Base-by-base conservation (phyloP, 139 green algal species). In the Chlamydomonas eustigma region DNA sequence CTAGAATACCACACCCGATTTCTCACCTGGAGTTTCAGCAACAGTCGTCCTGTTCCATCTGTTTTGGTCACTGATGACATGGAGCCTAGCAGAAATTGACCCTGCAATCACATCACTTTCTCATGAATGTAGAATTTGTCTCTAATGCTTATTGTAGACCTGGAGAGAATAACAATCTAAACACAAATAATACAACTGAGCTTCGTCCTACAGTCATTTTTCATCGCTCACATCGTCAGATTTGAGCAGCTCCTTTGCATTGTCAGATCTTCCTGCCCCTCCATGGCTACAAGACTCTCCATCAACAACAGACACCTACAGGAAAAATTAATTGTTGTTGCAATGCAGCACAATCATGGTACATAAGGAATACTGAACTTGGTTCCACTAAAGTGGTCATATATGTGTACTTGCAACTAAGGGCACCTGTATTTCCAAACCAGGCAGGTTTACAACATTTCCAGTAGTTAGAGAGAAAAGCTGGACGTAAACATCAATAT, bases 291-390 rank as follows among this genome's bases (percentile, higher is more conserved):
- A n/a, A 24, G 65, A 72, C 3, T 89, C 84, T 32, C 84, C 84
- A 58, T 89, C 84, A 68, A 89, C 80, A 4, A 86, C 79, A 4
- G 72, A 81, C 36, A 89, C 51, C 84, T 89, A 81, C 5, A 68
- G 22, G 22, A 22, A 22, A 12, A 12, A 58, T 58, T 68, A 8
- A 8, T 4, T 28, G 52, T 68, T 8, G 52, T 6, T 68, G 8
- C 22, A 68, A 8, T 25, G 52, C n/a, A 35, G 6, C n/a, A 35
- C 6, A 68, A 68, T 35, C 52, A 68, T 28, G 22, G 44, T 28
- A 58, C 44, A 28, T 12, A 28, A 12, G 44, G 12, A 58, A 58
- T 58, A 22, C 22, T 12, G 12, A 12, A 58, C 44, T 22, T 58
- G 44, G 12, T 58, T 58, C 44, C 44, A 58, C 12, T 22, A 28